Conservation (phyloP, 2,329 filamentous ascomycete genomes). For the Proliferodiscus dingleyae region DNA sequence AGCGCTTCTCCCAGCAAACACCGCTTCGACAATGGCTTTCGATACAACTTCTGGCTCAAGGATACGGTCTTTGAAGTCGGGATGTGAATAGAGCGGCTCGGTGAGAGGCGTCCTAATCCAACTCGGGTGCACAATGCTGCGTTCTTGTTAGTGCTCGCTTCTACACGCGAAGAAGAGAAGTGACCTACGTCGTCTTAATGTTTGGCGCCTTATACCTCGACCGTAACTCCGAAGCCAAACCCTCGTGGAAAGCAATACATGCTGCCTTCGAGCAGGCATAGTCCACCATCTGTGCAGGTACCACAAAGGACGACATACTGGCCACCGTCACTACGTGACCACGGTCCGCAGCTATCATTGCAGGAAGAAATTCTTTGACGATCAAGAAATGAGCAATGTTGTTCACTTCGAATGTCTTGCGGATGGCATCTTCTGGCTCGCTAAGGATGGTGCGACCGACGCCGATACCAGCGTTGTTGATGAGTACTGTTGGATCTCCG, state of each 20-base stretch:
- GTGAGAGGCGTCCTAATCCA: constrained; percentile 57
- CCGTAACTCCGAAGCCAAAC: constrained; percentile 50
- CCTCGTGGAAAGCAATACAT: constrained; percentile 64
- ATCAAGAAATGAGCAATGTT: constrained; percentile 61
- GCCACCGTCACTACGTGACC: constrained; percentile 69
- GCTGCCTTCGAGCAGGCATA: constrained; percentile 66
- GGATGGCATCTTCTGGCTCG: constrained; percentile 49
- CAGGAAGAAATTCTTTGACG: constrained; percentile 60
- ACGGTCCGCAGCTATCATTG: constrained; percentile 59
- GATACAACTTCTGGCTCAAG: constrained; percentile 59
- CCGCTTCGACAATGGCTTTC: constrained; percentile 54
- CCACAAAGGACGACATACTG: constrained; percentile 31
- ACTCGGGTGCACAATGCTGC: constrained; percentile 56
- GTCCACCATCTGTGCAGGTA: constrained; percentile 41
- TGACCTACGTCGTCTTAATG: constrained; percentile 44
- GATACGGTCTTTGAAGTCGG: constrained; percentile 44
- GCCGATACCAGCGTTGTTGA: constrained; percentile 66
- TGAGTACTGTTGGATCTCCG: constrained; percentile 63
- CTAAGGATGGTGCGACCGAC: constrained; percentile 55
- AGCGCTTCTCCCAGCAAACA: constrained; percentile 51
- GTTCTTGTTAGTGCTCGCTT: background rate
- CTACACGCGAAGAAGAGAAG: background rate
- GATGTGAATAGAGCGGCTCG: constrained; percentile 43
- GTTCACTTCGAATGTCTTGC: constrained; percentile 67
- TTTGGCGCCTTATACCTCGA: constrained; percentile 57